phyloP scores from a whole-genome alignment of 2,329 filamentous ascomycete species.

The Exophiala aquamarina region DNA sequence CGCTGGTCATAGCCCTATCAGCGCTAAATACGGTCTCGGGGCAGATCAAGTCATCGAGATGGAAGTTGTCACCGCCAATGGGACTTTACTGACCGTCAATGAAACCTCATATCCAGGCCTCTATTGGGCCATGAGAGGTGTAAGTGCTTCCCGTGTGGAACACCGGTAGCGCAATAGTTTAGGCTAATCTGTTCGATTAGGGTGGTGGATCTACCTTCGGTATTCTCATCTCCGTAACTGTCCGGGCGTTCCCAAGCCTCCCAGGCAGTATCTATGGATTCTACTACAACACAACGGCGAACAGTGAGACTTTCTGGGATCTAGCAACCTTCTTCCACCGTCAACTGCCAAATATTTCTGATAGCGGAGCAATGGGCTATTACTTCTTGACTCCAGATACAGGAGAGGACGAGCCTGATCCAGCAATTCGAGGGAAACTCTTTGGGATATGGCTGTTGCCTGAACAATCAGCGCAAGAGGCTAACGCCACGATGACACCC shows the following conservation, averaged over 20 bases:
- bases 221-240: slow-evolving; percentile 53
- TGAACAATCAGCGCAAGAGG: slow-evolving; percentile 13
- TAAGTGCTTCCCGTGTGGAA: slow-evolving; percentile 32
- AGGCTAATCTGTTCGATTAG: no score
- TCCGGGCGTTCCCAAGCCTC: slow-evolving; percentile 47
- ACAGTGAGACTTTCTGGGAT: slow-evolving; percentile 48
- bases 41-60: slow-evolving; percentile 51
- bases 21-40: slow-evolving; percentile 51
- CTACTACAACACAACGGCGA: slow-evolving; percentile 35
- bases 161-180: no score
- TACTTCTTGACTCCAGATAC: slow-evolving; percentile 25
- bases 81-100: slow-evolving; percentile 45
- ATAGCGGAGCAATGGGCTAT: slow-evolving; percentile 22
- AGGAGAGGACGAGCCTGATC: slow-evolving; percentile 1
- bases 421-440: slow-evolving; percentile 11
- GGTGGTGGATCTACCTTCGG: slow-evolving; percentile 48
- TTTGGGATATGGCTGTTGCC: slow-evolving; percentile 22
- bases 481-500: slow-evolving; percentile 13
- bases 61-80: slow-evolving; percentile 50
- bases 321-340: slow-evolving; percentile 47
- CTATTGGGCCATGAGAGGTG: slow-evolving; percentile 53
- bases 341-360: slow-evolving; percentile 18
- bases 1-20: slow-evolving; percentile 57
- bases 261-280: slow-evolving; percentile 43
- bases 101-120: slow-evolving; percentile 45